Evolutionary conservation across 805 yeast species (phyloP).

Genomic region (Kuraishia piskuri): DNA sequence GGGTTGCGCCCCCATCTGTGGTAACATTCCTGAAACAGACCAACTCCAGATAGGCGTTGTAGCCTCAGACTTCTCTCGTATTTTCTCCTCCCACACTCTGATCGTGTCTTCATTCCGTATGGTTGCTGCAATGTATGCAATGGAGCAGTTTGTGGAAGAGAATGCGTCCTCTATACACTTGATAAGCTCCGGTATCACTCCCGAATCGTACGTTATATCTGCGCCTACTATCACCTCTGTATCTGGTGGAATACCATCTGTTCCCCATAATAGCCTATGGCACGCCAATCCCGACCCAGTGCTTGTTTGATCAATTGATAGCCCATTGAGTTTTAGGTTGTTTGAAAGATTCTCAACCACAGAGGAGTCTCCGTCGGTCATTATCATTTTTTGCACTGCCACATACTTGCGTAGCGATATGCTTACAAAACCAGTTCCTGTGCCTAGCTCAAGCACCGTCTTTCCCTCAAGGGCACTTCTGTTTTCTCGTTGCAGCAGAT

Average conservation of each 20-base stretch:
- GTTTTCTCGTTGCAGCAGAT: constrained; percentile 19
- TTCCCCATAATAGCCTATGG: constrained; percentile 54
- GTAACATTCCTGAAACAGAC: not conserved
- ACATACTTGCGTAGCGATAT: constrained; percentile 29
- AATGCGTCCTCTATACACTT: constrained; percentile 34
- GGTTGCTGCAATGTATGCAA: constrained; percentile 57
- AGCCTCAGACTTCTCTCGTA: constrained; percentile 10
- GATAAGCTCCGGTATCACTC: constrained; percentile 48
- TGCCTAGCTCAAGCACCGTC: constrained; percentile 64
- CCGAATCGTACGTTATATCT: constrained; percentile 78
- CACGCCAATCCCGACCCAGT: constrained; percentile 12
- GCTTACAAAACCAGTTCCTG: constrained; percentile 84
- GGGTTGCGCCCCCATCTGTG: not conserved
- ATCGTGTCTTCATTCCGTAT: constrained; percentile 53
- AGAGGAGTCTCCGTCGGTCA: constrained; percentile 64
- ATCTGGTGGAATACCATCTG: constrained; percentile 28
- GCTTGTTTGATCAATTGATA: not conserved
- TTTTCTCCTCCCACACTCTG: constrained; percentile 28
- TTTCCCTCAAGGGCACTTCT: constrained; percentile 13
- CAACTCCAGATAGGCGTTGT: not conserved
- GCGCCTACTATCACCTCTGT: constrained; percentile 64
- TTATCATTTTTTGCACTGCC: constrained; percentile 18
- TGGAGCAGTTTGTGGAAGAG: constrained; percentile 9
- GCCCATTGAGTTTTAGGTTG: constrained; percentile 38
- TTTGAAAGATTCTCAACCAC: constrained; percentile 37